Conservation (phyloP, 2,329 filamentous ascomycete genomes). For the Claviceps monticola region DNA sequence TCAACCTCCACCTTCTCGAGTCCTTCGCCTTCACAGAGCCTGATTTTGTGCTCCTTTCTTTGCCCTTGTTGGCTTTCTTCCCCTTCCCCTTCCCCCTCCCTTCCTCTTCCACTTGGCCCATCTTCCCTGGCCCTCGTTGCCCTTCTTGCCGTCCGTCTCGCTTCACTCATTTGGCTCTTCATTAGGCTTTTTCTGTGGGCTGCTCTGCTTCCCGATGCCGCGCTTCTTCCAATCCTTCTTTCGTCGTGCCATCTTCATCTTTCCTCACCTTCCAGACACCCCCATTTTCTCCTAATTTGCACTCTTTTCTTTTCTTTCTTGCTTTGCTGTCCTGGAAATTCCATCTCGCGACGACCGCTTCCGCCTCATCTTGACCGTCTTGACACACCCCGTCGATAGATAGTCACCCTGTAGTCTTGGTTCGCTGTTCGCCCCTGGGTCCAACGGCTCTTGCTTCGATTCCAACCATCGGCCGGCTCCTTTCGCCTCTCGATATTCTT, state of each 20-base stretch:
- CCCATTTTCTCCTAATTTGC: constrained; percentile 18
- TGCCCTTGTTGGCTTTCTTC: neutral
- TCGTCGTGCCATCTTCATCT: constrained; percentile 11
- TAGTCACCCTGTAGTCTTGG: neutral
- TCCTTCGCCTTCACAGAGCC: constrained; percentile 6
- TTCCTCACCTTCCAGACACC: constrained; percentile 17
- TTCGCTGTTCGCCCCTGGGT: neutral
- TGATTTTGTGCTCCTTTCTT: constrained; percentile 7
- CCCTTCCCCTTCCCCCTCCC: neutral
- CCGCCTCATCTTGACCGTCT: neutral
- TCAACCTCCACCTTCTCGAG: constrained; percentile 9
- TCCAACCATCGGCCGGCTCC: constrained; percentile 5
- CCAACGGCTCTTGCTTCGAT: constrained; percentile 2
- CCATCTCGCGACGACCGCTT: neutral
- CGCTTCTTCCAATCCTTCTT: constrained; percentile 12
- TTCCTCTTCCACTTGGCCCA: neutral
- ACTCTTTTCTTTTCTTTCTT: constrained; percentile 19
- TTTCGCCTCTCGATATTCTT: constrained; percentile 4
- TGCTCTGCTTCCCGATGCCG: constrained; percentile 16
- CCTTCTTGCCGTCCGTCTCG: constrained; percentile 11
- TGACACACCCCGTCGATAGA: neutral
- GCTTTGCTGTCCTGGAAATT: constrained; percentile 8
- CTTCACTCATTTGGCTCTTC: constrained; percentile 8
- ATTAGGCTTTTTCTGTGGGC: constrained; percentile 11
- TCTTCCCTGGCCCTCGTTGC: too few species aligned